Evolutionary conservation across 225 moss, liverwort and hornwort genomes (phyloP), one percentile per base, ranked within the genome.

Genomic region (Polytrichum commune): DNA sequence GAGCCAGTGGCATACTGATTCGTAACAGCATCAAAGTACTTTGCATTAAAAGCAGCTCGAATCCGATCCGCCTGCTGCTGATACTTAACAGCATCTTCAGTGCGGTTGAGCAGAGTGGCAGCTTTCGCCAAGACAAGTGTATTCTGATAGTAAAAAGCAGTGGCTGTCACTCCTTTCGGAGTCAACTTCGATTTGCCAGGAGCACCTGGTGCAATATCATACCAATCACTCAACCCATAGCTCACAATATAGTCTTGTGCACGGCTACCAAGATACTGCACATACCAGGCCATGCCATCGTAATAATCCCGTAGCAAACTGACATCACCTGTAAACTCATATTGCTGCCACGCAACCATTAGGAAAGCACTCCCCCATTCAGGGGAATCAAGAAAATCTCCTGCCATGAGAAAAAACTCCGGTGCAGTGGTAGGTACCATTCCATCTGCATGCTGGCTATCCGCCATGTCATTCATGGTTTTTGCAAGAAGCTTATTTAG

Each of bases 181-280:
- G 86, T 86, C 75, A 82, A 57, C 69, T 86, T 86, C 38, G 86
- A 86, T 55, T 73, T 71, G 65, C 86, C 86, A 16, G 86, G 86
- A 6, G 65, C 35, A 22, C 86, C 86, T 19, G 77, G 86, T 63
- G 68, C 86, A 29, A 86, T 86, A 71, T 86, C 86, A 67, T 86
- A 86, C 86, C 82, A 86, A 56, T 86, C 86, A 25, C 86, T 80
- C 77, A 86, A 80, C 23, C 86, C 86, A 55, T 77, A 86, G 82
- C 75, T 82, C 54, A 86, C 77, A 4, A 86, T 86, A 55, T 63
- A 32, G 9, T 56, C 64, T 23, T 80, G 69, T 7, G 86, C 86
- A 23, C 82, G 79, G 27, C 69, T 80, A 46, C 60, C 8, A 35
- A 86, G 73, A 53, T 80, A 86, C 19, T 6, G 58, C n/a, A 86